Evolutionary conservation across 148 eudicot species (phyloP), one percentile per base, ranked within the genome.

Genomic region (Rhododendron molle): DNA sequence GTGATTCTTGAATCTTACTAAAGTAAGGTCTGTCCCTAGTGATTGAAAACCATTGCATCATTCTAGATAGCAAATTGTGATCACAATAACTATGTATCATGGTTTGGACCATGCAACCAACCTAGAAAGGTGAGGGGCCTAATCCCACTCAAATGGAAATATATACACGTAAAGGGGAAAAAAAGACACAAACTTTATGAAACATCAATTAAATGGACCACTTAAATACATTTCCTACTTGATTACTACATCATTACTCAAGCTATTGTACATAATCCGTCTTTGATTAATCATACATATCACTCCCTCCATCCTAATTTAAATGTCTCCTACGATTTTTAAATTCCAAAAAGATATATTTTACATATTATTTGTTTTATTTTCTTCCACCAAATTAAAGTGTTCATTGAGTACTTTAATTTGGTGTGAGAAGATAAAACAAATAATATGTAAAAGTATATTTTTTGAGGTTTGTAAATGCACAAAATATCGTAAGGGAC

Each of bases 41-140:
- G 65, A 49, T 80, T 50, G 65, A n/a, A 47, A 78, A 30, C 69
- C 18, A 80, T 18, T 69, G 43, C 49, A 49, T n/a, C 83, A 49
- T 34, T 85, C 34, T 65, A 26, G 76, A 52, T 69, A 62, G 49
- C 49, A 50, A 50, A 71, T 79, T 85, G 81, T 52, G 77, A 62
- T 80, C 65, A 80, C 23, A 14, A 32, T 67, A 23, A 65, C 12
- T 72, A 85, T 7, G 23, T 54, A 36, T 26, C 30, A 79, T 36
- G 30, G 74, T 74, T 76, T 76, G 85, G 83, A 86, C 81, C 60
- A 86, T 58, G 85, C 88, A 86, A 76, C 73, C 58, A 28, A 36
- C 71, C n/a, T 30, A 20, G 26, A 82, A 86, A 76, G 82, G 76
- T 58, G 76, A 54, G 85, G 85, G 85, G 65, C 85, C 85, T 32